Conservation (phyloP, 1,284 basidiomycete genomes). For the Puccinia coronata region DNA sequence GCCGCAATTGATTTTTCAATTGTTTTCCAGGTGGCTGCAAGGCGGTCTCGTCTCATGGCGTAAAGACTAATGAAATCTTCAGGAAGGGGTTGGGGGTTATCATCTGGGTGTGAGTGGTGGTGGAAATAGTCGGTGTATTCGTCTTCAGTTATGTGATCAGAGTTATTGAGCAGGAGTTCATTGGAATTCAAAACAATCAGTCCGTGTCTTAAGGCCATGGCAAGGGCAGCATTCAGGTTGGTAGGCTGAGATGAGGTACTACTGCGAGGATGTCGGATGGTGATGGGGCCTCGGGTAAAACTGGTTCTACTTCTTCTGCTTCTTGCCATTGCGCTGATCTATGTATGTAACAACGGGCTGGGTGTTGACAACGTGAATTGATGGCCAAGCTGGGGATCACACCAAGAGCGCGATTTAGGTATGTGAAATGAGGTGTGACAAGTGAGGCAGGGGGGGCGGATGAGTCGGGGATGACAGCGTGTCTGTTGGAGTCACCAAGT, state of each 20-base stretch:
- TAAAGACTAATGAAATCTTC: not conserved
- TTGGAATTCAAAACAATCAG: not conserved
- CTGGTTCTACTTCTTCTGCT: no score
- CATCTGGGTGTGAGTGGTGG: not conserved
- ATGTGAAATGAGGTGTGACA: no score
- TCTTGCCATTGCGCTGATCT: no score
- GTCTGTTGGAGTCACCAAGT: no score
- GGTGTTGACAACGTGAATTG: no score
- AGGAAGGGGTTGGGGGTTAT: not conserved
- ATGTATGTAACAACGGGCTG: no score
- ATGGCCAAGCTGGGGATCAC: no score
- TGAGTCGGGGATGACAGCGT: no score
- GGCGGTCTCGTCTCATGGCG: constrained; percentile 1
- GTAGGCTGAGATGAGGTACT: not conserved
- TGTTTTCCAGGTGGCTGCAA: not conserved
- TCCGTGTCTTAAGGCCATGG: constrained; percentile 1
- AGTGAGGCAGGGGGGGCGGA: no score
- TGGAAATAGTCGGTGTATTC: not conserved
- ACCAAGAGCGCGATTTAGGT: no score
- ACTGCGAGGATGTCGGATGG: not conserved
- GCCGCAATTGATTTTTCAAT: not conserved
- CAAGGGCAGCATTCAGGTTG: not conserved
- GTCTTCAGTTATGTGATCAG: not conserved
- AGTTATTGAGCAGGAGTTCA: not conserved
- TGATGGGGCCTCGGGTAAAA: no score